Percentiles rank a stretch among this genome's conserved stretches.
Evolutionary conservation across 495 filamentous ascomycete species (phyloP).

Genomic region (Letharia columbiana): DNA sequence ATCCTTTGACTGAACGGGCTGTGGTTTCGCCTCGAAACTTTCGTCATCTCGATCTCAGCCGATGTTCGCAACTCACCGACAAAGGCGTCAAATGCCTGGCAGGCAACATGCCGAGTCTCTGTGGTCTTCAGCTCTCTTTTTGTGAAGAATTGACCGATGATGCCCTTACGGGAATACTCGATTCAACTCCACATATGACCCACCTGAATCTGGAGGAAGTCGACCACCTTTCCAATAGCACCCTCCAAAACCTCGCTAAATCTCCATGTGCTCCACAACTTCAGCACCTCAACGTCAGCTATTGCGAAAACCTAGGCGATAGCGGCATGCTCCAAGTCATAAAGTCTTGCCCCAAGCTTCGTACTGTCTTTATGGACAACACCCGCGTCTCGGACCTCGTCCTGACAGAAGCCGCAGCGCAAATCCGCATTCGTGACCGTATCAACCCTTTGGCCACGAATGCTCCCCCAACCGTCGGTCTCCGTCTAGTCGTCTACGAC

Average conservation of each 20-base stretch:
- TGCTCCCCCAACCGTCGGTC: constrained; percentile 48
- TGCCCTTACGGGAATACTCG: constrained; percentile 61
- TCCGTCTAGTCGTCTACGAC: constrained; percentile 82
- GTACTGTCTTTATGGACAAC: constrained; percentile 82
- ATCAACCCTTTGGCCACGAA: constrained; percentile 28
- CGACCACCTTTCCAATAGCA: constrained; percentile 60
- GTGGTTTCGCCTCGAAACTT: constrained; percentile 71
- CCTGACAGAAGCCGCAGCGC: constrained; percentile 75
- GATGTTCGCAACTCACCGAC: constrained; percentile 66
- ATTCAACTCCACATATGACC: constrained; percentile 64
- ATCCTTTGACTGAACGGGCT: constrained; percentile 65
- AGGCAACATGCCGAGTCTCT: constrained; percentile 65
- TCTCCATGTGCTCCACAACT: constrained; percentile 62
- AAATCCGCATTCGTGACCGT: constrained; percentile 59
- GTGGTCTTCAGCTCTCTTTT: constrained; percentile 72
- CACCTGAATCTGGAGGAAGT: constrained; percentile 90
- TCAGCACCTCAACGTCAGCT: constrained; percentile 78
- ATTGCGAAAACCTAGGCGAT: constrained; percentile 80
- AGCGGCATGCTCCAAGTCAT: constrained; percentile 76
- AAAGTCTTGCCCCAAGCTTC: constrained; percentile 59
- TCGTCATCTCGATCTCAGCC: constrained; percentile 75
- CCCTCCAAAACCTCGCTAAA: constrained; percentile 63
- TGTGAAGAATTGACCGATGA: constrained; percentile 64
- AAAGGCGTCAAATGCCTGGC: constrained; percentile 57
- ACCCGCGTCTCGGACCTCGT: constrained; percentile 81